Percentiles rank a stretch among this genome's conserved stretches.
phyloP scores from a whole-genome alignment of 768 basidiomycete species.

The Mycena alexandri region DNA sequence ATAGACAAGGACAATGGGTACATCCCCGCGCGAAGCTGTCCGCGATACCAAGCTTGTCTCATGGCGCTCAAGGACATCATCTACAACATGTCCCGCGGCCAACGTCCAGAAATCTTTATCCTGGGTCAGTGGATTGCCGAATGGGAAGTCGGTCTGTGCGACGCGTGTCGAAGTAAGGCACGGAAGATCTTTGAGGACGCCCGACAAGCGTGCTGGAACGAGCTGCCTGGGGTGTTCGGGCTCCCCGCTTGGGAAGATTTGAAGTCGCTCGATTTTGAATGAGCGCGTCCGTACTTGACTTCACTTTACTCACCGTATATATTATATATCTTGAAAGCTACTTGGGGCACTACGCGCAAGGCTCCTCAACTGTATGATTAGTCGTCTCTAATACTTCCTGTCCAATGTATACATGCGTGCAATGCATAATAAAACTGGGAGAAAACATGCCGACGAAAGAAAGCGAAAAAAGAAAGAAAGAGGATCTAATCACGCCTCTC shows the following conservation, averaged over 20 bases:
- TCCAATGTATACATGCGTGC: background rate
- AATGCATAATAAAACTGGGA: background rate
- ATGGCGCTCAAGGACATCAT: background rate
- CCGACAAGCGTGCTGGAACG: slow-evolving; percentile 15
- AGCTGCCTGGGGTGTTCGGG: slow-evolving; percentile 22
- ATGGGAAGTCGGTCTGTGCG: slow-evolving; percentile 11
- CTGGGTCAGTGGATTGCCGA: background rate
- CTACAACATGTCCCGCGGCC: background rate
- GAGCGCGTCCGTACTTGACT: background rate
- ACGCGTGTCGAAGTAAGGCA: background rate
- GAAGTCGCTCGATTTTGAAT: slow-evolving; percentile 24
- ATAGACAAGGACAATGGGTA: background rate
- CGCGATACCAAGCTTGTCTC: background rate
- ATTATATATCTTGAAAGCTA: no score
- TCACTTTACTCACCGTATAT: no score
- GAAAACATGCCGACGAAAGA: slow-evolving; percentile 12
- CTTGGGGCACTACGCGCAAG: no score
- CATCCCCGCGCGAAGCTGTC: background rate
- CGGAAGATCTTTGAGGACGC: slow-evolving; percentile 3
- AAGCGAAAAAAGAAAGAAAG: slow-evolving; percentile 2
- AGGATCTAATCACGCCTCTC: slow-evolving; percentile 41
- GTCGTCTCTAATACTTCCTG: no score
- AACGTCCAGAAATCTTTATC: background rate
- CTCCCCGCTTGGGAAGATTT: slow-evolving; percentile 22
- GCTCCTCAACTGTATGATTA: no score